phyloP scores from a whole-genome alignment of 1,284 basidiomycete genomes.

The Leucoagaricus sp. region DNA sequence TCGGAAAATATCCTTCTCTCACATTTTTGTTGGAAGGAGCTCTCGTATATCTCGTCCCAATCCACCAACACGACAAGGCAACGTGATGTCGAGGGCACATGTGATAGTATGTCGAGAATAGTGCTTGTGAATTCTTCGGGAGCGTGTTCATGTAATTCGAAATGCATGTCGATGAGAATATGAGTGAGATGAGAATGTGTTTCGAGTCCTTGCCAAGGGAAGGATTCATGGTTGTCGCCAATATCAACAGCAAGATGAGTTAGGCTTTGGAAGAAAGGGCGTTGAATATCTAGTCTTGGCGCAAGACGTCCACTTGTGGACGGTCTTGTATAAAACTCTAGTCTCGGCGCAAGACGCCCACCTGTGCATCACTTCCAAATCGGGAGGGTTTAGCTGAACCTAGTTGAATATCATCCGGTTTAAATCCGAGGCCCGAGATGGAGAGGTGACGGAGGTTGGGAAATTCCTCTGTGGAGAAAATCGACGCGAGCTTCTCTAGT shows the following conservation, averaged over 20 bases:
- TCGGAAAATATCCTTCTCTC: constrained; percentile 5
- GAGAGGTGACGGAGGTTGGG: constrained; percentile 3
- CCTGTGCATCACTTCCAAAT: too few relatives aligned
- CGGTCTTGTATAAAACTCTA: too few relatives aligned
- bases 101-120: not conserved
- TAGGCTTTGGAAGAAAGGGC: constrained; percentile 3
- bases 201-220: constrained; percentile 1
- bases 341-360: too few relatives aligned
- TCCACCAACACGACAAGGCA: constrained; percentile 7
- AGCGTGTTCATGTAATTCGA: not conserved
- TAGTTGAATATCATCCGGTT: not conserved
- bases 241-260: constrained; percentile 7
- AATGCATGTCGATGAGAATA: constrained; percentile 4
- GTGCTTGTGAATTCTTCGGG: constrained; percentile 2
- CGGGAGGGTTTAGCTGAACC: too few relatives aligned
- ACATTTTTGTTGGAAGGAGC: not conserved
- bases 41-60: constrained; percentile 5
- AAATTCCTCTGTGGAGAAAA: not conserved
- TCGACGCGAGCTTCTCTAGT: constrained; percentile 3
- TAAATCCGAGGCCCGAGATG: not conserved
- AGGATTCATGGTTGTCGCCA: not conserved
- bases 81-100: not conserved
- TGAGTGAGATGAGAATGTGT: not conserved
- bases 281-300: too few relatives aligned
- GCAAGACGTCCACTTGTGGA: too few relatives aligned